These are phyloP conservation scores for Diaporthe aspalathi DNA, from an alignment of 2,329 filamentous ascomycete species.

Conservation along the genomic window DNA sequence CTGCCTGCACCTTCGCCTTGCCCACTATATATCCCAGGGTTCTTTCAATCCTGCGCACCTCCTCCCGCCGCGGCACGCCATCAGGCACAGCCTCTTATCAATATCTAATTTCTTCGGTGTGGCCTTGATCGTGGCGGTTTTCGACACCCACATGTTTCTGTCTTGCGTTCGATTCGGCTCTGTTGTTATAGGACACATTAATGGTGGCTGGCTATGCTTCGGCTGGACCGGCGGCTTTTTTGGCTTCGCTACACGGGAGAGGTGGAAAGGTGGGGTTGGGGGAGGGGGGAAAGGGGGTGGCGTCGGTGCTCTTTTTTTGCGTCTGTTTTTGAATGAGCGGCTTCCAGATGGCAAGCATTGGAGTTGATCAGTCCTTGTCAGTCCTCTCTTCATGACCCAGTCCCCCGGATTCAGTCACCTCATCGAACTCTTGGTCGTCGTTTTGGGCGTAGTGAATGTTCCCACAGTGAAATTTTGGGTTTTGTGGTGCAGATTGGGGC, in stretches of 20 bases:
- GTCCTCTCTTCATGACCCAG: neutral
- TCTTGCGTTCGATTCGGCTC: constrained; percentile 32
- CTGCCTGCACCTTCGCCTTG: neutral
- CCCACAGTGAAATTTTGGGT: neutral
- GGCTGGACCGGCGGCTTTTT: constrained; percentile 40
- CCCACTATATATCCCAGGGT: constrained; percentile 26
- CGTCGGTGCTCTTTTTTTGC: neutral
- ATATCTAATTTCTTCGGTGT: constrained; percentile 27
- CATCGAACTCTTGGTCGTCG: neutral
- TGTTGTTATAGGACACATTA: constrained; percentile 34
- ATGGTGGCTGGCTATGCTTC: constrained; percentile 37
- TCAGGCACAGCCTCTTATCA: constrained; percentile 21
- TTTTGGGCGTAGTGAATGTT: neutral
- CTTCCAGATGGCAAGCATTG: neutral
- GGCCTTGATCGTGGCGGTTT: constrained; percentile 21
- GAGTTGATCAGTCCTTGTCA: constrained; percentile 3
- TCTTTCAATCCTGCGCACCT: neutral
- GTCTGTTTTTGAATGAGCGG: constrained; percentile 2
- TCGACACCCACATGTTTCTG: constrained; percentile 8
- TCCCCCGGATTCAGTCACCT: neutral
- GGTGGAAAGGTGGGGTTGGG: neutral
- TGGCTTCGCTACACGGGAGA: constrained; percentile 23
- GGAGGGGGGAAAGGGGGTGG: too few relatives aligned
- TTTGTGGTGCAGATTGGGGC: neutral
- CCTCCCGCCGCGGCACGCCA: neutral